These are phyloP conservation scores for Fusarium sp. DNA, from an alignment of 2,329 filamentous ascomycete genomes.

Conservation along the genomic window DNA sequence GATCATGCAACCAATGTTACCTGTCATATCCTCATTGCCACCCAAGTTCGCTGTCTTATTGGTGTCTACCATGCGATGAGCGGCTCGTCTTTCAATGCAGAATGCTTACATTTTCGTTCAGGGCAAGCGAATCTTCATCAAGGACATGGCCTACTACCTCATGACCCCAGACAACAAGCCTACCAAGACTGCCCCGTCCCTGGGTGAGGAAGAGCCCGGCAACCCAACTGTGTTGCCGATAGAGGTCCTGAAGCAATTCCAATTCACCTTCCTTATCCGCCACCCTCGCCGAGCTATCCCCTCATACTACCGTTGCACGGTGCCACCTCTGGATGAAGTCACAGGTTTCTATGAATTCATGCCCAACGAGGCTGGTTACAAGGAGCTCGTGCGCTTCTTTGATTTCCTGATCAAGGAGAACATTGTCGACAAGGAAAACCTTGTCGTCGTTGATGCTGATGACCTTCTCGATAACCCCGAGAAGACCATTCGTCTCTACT, in stretches of 20 bases:
- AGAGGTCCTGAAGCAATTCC: slow-evolving; percentile 82
- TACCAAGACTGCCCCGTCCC: slow-evolving; percentile 83
- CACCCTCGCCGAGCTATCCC: slow-evolving; percentile 94
- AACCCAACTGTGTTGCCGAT: slow-evolving; percentile 91
- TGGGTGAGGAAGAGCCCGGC: slow-evolving; percentile 74
- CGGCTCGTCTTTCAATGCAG: not conserved
- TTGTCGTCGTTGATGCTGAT: slow-evolving; percentile 94
- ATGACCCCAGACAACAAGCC: slow-evolving; percentile 80
- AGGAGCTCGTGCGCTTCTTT: slow-evolving; percentile 88
- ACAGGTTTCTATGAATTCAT: slow-evolving; percentile 92
- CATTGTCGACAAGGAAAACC: slow-evolving; percentile 79
- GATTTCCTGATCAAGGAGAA: slow-evolving; percentile 82
- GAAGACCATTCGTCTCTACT: slow-evolving; percentile 83
- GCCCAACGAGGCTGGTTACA: slow-evolving; percentile 90
- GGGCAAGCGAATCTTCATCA: slow-evolving; percentile 96
- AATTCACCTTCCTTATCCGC: slow-evolving; percentile 97
- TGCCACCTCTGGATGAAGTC: slow-evolving; percentile 85
- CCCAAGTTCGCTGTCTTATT: not conserved
- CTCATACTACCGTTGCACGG: slow-evolving; percentile 93
- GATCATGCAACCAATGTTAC: slow-evolving; percentile 10
- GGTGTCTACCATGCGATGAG: slow-evolving; percentile 8
- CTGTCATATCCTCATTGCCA: slow-evolving; percentile 16
- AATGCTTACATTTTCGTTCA: slow-evolving; percentile 58
- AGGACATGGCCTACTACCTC: slow-evolving; percentile 96
- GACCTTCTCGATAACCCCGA: slow-evolving; percentile 91